phyloP scores from a whole-genome alignment of 352 stramenopile species.

The Phytopythium sindhum region DNA sequence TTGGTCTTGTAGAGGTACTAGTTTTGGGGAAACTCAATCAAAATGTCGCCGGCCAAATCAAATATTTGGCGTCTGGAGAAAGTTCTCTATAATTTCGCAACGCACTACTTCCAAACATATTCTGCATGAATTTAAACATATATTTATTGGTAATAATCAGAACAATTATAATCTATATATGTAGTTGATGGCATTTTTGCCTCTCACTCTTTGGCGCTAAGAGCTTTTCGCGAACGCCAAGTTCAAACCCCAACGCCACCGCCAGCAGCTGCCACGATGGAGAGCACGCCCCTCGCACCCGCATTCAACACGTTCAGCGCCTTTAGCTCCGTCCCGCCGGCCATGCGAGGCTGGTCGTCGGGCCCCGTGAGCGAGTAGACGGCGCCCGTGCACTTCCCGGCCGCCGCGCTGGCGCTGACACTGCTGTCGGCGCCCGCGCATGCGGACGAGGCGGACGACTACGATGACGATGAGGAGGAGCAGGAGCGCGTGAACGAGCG shows the following conservation, averaged over 20 bases:
- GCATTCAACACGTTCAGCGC: neutral
- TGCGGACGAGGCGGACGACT: slow-evolving; percentile 3
- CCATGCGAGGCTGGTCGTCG: neutral
- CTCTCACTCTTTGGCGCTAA: no score
- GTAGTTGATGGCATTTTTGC: no score
- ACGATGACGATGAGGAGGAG: slow-evolving; percentile 20
- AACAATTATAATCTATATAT: no score
- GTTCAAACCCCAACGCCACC: neutral
- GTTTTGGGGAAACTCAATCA: no score
- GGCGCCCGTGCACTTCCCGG: neutral
- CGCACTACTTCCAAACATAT: no score
- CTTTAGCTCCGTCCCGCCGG: neutral
- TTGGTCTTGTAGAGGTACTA: no score
- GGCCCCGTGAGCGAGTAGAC: neutral
- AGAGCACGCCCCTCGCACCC: neutral
- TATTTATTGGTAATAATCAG: no score
- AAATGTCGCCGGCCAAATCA: no score
- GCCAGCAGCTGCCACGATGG: neutral
- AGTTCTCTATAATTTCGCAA: no score
- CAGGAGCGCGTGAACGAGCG: slow-evolving; percentile 20
- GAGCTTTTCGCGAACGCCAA: neutral
- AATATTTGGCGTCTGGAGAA: no score
- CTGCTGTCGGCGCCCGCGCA: neutral
- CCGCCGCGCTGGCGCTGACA: neutral
- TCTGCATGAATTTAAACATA: no score